Base-by-base conservation (phyloP, 345 rosid genomes). In the Gossypium arboreum region DNA sequence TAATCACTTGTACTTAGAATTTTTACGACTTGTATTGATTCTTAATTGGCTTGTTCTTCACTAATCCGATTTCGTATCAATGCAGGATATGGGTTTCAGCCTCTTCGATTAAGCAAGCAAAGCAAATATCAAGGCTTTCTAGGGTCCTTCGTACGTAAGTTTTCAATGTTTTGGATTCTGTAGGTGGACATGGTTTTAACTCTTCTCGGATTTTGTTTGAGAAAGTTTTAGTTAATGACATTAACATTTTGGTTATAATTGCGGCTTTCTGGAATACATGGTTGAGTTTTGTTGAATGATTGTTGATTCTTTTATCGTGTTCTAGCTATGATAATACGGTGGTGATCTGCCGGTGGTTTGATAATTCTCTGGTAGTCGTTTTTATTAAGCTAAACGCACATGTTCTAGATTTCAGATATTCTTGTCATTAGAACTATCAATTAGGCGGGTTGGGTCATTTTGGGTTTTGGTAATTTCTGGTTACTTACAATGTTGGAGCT, bases 81-180 rank as follows among this genome's bases (percentile, higher is more conserved):
- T 89, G 86, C 90, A 84, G 93, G 93, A 78, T 58, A 90, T 90
- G 97, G 95, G 95, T 58, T 87, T 92, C 92, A 86, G 97, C 69
- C 88, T 92, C 60, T 89, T 92, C 16, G 93, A 89, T 79, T 89
- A 84, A 83, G 83, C 41, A 59, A 20, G 68, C 68, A 44, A 39
- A 15, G 48, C 72, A 82, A 83, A 43, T 72, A 56, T 70, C 73
- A 44, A 44, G n/a, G 47, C 58, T 34, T 34, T 7, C 10, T 2
- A 16, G 18, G 56, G 18, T 48, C 70, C 58, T 24, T 56, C 25
- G 17, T 54, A 15, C 10, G n/a, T 12, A 29, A 13, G 68, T 18
- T 43, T 54, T 54, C 57, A 5, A 16, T n/a, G 0, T 54, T 54
- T 54, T 54, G 9, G 57, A 17, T 17, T 4, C 7, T 34, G 41